phyloP scores from a whole-genome alignment of 2,329 filamentous ascomycete species.

The Huntiella bhutanensis region DNA sequence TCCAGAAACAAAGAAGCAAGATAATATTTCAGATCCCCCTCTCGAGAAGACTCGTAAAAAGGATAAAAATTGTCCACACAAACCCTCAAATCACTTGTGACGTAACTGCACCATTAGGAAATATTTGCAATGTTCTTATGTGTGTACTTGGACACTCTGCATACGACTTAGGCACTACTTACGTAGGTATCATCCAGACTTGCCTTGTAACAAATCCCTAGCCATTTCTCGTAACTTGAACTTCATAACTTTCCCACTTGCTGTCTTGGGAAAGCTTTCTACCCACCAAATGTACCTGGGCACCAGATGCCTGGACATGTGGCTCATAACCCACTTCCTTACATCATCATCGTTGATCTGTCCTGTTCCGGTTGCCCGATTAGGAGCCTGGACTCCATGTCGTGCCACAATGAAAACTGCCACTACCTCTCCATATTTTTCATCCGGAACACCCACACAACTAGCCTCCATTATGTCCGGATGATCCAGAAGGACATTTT shows the following conservation, averaged over 20 bases:
- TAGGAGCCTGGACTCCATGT: slow-evolving; percentile 15
- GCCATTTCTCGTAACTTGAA: slow-evolving; percentile 61
- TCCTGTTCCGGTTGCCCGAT: background rate
- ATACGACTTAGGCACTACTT: background rate
- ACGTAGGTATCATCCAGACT: background rate
- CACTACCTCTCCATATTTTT: slow-evolving; percentile 69
- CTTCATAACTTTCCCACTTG: slow-evolving; percentile 94
- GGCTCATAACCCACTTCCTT: slow-evolving; percentile 50
- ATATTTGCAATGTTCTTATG: no score
- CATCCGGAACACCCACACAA: slow-evolving; percentile 69
- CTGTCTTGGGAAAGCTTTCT: slow-evolving; percentile 76
- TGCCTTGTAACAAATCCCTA: slow-evolving; percentile 16
- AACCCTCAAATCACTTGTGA: no score
- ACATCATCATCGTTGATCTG: slow-evolving; percentile 28
- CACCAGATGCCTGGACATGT: slow-evolving; percentile 56
- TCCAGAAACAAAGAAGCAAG: no score
- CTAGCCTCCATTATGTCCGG: slow-evolving; percentile 53
- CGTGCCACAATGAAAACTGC: slow-evolving; percentile 58
- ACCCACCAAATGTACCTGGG: slow-evolving; percentile 85
- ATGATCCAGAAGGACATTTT: slow-evolving; percentile 67
- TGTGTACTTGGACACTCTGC: no score
- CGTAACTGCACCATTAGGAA: no score
- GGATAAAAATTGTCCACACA: no score
- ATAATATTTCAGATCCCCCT: no score
- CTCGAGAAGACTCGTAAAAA: no score